phyloP scores from a whole-genome alignment of 2,329 filamentous ascomycete genomes.

The Colletotrichum eleusines region DNA sequence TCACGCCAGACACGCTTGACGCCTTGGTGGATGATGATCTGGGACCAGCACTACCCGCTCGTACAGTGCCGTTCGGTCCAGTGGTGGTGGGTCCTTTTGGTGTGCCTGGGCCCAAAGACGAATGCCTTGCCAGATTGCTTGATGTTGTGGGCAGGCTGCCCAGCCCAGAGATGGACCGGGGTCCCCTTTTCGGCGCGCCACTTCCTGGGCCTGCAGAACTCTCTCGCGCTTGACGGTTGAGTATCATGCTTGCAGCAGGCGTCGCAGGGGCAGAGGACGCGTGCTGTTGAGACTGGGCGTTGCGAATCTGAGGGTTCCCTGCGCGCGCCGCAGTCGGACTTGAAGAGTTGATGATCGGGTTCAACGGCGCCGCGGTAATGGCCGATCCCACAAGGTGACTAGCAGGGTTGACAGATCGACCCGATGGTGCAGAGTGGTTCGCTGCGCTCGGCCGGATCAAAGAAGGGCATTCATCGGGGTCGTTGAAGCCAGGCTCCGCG shows the following conservation, averaged over 20 bases:
- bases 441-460: constrained; percentile 69
- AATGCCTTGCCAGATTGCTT: constrained; percentile 71
- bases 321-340: constrained; percentile 58
- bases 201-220: constrained; percentile 68
- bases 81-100: constrained; percentile 60
- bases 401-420: constrained; percentile 58
- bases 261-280: constrained; percentile 70
- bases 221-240: constrained; percentile 68
- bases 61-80: constrained; percentile 52
- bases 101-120: constrained; percentile 72
- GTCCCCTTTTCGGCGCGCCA: constrained; percentile 63
- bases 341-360: constrained; percentile 54
- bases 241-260: constrained; percentile 70
- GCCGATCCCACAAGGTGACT: constrained; percentile 50
- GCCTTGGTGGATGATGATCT: constrained; percentile 63
- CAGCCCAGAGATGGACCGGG: constrained; percentile 61
- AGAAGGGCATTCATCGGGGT: constrained; percentile 73
- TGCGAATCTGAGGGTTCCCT: constrained; percentile 61
- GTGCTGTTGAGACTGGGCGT: constrained; percentile 62
- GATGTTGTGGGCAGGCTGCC: constrained; percentile 64
- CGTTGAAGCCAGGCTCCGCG: constrained; percentile 70
- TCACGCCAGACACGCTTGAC: constrained; percentile 51
- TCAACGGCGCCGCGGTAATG: constrained; percentile 51
- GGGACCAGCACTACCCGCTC: constrained; percentile 72
- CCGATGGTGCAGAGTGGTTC: constrained; percentile 58